Evolutionary conservation across 768 basidiomycete genomes (phyloP).

Genomic region (Paxillus involutus): DNA sequence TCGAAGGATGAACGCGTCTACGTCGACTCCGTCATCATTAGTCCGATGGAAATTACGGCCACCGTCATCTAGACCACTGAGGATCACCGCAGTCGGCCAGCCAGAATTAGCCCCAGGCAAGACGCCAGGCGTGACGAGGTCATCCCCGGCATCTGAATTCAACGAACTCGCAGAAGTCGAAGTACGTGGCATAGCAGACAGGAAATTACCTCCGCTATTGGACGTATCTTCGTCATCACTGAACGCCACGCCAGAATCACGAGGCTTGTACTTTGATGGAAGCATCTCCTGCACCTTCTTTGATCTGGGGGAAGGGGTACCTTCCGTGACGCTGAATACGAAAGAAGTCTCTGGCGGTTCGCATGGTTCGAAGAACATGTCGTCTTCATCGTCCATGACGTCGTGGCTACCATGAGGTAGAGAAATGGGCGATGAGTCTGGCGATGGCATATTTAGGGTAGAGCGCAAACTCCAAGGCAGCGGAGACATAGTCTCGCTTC

Average conservation of each 20-base stretch:
- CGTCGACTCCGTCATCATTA: conserved; percentile 37
- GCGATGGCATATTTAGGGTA: conserved; percentile 42
- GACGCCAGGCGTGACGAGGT: conserved; percentile 67
- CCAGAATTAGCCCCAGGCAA: conserved; percentile 54
- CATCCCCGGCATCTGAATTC: conserved; percentile 57
- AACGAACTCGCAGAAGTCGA: conserved; percentile 67
- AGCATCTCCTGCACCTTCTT: conserved; percentile 37
- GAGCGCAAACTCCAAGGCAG: conserved; percentile 38
- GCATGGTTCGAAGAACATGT: conserved; percentile 52
- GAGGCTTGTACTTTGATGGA: conserved; percentile 68
- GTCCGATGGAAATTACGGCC: conserved; percentile 19
- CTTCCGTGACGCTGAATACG: conserved; percentile 51
- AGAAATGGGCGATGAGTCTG: conserved; percentile 48
- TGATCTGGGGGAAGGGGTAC: conserved; percentile 56
- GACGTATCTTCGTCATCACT: conserved; percentile 55
- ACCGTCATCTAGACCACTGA: conserved; percentile 43
- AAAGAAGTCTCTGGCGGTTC: conserved; percentile 53
- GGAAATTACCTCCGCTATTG: conserved; percentile 15
- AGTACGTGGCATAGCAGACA: conserved; percentile 48
- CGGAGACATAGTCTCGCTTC: conserved; percentile 29
- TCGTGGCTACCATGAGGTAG: conserved; percentile 30
- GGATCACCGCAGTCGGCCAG: conserved; percentile 54
- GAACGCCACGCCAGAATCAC: conserved; percentile 64
- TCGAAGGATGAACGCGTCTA: conserved; percentile 72
- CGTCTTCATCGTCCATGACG: conserved; percentile 44